Conservation (phyloP, 75 land plant species). For the Azolla pinnata region DNA sequence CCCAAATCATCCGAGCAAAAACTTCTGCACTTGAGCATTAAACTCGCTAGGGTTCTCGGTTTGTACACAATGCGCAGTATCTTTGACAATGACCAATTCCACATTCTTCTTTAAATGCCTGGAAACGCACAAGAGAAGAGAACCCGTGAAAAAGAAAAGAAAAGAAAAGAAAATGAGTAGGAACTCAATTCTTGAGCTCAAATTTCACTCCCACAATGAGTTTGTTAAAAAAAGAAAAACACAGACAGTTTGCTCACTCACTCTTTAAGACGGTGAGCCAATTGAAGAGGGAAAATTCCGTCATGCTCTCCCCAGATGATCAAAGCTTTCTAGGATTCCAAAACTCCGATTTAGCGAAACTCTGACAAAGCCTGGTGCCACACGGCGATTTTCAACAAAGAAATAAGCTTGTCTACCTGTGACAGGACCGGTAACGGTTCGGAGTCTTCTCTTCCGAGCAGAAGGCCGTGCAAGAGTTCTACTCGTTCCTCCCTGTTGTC, state of each 20-base stretch:
- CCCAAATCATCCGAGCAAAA: no score
- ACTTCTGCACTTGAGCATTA: slow-evolving; percentile 38
- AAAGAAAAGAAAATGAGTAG: slow-evolving; percentile 10
- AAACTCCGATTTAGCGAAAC: background rate
- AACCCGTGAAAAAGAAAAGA: background rate
- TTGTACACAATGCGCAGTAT: slow-evolving; percentile 64
- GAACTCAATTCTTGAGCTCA: no score
- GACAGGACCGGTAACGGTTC: slow-evolving; percentile 39
- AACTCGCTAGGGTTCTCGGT: slow-evolving; percentile 44
- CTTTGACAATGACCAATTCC: slow-evolving; percentile 46
- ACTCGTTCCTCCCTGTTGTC: slow-evolving; percentile 44
- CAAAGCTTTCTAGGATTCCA: slow-evolving; percentile 51
- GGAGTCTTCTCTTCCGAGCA: slow-evolving; percentile 26
- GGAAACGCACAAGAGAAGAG: slow-evolving; percentile 7
- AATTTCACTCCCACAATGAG: no score
- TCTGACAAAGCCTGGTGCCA: slow-evolving; percentile 3
- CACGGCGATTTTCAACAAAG: no score
- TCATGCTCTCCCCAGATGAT: slow-evolving; percentile 83
- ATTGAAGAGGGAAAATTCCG: slow-evolving; percentile 50
- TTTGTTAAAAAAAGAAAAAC: no score
- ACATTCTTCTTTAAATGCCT: slow-evolving; percentile 61
- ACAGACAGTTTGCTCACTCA: no score
- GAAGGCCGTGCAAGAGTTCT: slow-evolving; percentile 46
- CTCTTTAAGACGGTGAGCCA: slow-evolving; percentile 61
- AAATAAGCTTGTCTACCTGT: no score